Conservation (phyloP, 1,284 basidiomycete genomes). For the Inonotus hispidus region DNA sequence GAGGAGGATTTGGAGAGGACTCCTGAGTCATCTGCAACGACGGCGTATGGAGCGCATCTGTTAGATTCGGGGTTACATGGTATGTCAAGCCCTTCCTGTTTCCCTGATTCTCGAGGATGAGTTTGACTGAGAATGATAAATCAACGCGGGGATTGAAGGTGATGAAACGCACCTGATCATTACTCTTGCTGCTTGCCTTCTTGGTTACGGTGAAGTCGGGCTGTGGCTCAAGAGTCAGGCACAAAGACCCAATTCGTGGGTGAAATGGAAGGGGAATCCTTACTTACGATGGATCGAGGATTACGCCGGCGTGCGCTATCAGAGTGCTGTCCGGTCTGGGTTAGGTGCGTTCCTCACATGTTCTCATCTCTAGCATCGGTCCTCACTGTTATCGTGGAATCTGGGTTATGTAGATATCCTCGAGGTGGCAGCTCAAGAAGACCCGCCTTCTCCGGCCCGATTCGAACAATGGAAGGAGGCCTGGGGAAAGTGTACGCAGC, state of each 20-base stretch:
- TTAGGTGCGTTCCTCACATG: conserved; percentile 46
- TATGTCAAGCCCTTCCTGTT: conserved; percentile 23
- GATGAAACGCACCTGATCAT: conserved; percentile 73
- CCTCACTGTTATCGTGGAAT: not conserved
- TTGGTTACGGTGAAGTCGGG: conserved; percentile 95
- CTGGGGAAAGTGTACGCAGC: conserved; percentile 72
- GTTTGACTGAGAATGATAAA: too few species aligned
- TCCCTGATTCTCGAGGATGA: not conserved
- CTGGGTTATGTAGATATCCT: conserved; percentile 44
- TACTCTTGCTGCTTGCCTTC: conserved; percentile 79
- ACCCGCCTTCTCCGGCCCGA: conserved; percentile 59
- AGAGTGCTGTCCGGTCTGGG: conserved; percentile 64
- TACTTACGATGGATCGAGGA: conserved; percentile 82
- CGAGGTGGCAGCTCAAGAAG: conserved; percentile 52
- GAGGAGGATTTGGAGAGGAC: conserved; percentile 54
- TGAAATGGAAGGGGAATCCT: conserved; percentile 60
- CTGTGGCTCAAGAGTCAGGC: conserved; percentile 68
- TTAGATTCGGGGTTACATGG: conserved; percentile 73
- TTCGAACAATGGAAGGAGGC: conserved; percentile 66
- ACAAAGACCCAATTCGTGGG: conserved; percentile 42
- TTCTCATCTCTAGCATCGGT: not conserved
- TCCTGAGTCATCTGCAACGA: conserved; percentile 65
- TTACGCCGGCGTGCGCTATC: conserved; percentile 69
- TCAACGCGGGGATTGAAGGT: conserved; percentile 38
- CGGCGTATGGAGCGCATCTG: conserved; percentile 84